Base-by-base conservation (phyloP, 257 asterid species). In the Solanum appendiculatum region DNA sequence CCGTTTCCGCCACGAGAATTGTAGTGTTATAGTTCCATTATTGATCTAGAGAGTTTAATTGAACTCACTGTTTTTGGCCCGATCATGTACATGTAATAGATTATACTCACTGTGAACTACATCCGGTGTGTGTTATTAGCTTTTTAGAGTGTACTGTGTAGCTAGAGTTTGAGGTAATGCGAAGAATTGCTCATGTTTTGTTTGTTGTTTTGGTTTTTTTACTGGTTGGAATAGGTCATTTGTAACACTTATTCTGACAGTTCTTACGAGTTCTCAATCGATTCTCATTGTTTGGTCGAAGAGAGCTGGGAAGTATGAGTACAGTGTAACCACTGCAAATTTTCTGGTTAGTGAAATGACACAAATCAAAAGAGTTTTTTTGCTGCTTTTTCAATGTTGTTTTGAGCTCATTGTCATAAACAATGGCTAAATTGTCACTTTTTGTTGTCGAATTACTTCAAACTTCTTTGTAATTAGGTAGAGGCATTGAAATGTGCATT, bases 261-360 rank as follows among this genome's bases (percentile, higher is more conserved):
- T 96, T 69, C 99, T 97, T 69, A 97, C 99, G 74, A 97, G 99
- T 92, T 97, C 99, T 72, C 99, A 97, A 92, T 94, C 99, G 85
- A 97, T 97, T 92, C 98, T 97, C 86, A 97, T 97, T 92, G 98
- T 95, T 86, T 97, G 99, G 99, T 97, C 99, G 58, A 97, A 97
- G 95, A 93, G 99, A 89, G 99, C 99, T 84, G 99, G 99, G 68
- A 94, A 94, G 93, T 97, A 97, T 29, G 98, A 97, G 92, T 97
- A 97, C 91, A 97, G 99, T 66, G 99, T 97, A 84, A 97, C 99
- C 33, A 97, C 99, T 89, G 99, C 99, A 54, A 97, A 97, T 87
- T 97, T 97, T 93, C 78, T 97, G 99, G 99, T 97, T 91, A 93
- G 97, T 90, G 54, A n/a, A 48, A 84, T 91, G 83, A 81, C 18